Percentiles rank a stretch among this genome's conserved stretches.
Evolutionary conservation across 257 asterid genomes (phyloP).

Genomic region (Sherardia arvensis): DNA sequence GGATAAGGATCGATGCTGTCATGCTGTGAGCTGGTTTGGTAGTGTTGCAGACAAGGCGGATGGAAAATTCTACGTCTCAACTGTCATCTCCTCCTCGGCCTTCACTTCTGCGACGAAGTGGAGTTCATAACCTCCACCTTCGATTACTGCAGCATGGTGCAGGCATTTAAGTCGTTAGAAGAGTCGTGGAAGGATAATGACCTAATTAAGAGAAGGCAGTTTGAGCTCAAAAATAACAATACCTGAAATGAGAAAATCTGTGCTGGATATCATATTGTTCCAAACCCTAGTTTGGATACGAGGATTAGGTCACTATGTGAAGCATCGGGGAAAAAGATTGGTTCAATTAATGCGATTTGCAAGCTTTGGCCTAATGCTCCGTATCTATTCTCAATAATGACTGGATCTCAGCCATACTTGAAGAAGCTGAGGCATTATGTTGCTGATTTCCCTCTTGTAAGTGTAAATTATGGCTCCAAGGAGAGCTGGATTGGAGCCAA

Average conservation of each 20-base stretch:
- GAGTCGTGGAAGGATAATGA: conserved; percentile 53
- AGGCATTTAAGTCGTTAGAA: conserved; percentile 50
- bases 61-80: conserved; percentile 36
- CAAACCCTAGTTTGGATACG: conserved; percentile 43
- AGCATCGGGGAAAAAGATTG: conserved; percentile 36
- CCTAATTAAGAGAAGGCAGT: conserved; percentile 37
- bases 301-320: conserved; percentile 28
- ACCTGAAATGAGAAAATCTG: conserved; percentile 25
- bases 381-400: conserved; percentile 65
- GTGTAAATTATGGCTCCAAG: conserved; percentile 79
- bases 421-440: conserved; percentile 54
- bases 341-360: conserved; percentile 41
- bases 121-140: conserved; percentile 70
- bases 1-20: conserved; percentile 10
- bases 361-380: conserved; percentile 69
- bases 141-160: conserved; percentile 57
- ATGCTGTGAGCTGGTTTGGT: conserved; percentile 56
- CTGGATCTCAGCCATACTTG: conserved; percentile 65
- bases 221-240: conserved; percentile 37
- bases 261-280: conserved; percentile 29
- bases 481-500: conserved; percentile 90
- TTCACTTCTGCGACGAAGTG: conserved; percentile 34
- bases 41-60: conserved; percentile 38
- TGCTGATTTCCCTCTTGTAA: conserved; percentile 52
- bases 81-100: conserved; percentile 74